phyloP scores from a whole-genome alignment of 1,284 basidiomycete genomes.

The Porodaedalea pini region DNA sequence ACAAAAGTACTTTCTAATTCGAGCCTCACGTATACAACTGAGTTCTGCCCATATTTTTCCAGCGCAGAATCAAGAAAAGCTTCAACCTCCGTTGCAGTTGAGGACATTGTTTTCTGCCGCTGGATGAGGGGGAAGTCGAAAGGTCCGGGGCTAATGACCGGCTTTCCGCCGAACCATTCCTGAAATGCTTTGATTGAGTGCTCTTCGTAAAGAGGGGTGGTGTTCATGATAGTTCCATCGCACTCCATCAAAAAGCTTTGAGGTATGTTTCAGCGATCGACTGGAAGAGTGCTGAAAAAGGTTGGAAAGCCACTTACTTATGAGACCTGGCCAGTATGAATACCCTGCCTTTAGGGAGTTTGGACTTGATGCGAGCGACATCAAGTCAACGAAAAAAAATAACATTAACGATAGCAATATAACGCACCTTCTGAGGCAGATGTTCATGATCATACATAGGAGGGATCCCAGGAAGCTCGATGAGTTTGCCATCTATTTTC shows the following conservation, averaged over 20 bases:
- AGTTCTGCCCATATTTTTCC: conserved; percentile 14
- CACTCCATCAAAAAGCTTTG: conserved; percentile 8
- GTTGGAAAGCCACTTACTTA: not conserved
- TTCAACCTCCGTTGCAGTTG: not conserved
- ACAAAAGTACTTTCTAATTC: not conserved
- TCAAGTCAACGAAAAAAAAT: not conserved
- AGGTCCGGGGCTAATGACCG: conserved; percentile 1
- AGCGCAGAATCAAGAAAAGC: conserved; percentile 12
- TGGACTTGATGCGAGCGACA: not conserved
- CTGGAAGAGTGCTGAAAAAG: not conserved
- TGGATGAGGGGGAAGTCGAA: conserved; percentile 2
- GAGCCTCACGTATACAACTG: conserved; percentile 17
- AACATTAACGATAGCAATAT: not conserved
- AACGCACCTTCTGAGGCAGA: conserved; percentile 8
- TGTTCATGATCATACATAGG: conserved; percentile 18
- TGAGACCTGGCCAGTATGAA: not conserved
- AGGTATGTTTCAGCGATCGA: not conserved
- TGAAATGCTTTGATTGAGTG: not conserved
- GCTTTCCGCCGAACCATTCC: conserved; percentile 8
- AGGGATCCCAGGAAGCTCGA: conserved; percentile 10
- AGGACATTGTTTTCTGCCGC: conserved; percentile 2
- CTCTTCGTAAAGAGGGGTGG: not conserved
- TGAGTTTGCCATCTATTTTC: not conserved
- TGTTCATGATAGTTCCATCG: conserved; percentile 8
- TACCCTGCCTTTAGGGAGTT: not conserved